Percentiles rank a stretch among this genome's conserved stretches.
phyloP scores from a whole-genome alignment of 2,329 filamentous ascomycete species.

The Verticillium tricorpus region DNA sequence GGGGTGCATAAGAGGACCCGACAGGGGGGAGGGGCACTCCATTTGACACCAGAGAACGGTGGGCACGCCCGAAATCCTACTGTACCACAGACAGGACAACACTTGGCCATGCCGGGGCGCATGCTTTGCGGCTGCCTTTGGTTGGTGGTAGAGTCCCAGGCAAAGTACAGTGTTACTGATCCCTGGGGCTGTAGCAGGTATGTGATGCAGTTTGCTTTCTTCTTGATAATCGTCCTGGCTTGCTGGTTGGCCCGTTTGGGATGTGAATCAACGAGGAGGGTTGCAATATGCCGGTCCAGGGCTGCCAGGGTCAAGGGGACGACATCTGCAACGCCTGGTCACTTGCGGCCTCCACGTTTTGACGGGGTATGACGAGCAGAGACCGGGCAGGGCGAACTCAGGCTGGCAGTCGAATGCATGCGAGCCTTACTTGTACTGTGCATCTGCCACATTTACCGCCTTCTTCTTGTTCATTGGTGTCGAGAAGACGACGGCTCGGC shows the following conservation, averaged over 20 bases:
- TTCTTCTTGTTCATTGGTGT: neutral
- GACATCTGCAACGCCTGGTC: neutral
- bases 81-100: neutral
- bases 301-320: neutral
- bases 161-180: neutral
- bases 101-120: neutral
- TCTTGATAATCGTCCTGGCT: neutral
- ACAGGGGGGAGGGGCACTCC: neutral
- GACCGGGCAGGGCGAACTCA: neutral
- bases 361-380: neutral
- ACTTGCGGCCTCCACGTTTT: neutral
- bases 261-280: neutral
- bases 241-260: neutral
- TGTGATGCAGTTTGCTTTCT: neutral
- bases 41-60: neutral
- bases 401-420: neutral
- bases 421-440: neutral
- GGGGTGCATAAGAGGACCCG: neutral
- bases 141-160: neutral
- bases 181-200: neutral
- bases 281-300: neutral
- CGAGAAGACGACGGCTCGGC: neutral
- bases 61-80: neutral
- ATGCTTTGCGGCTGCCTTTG: neutral
- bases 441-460: neutral